phyloP scores from a whole-genome alignment of 2,329 filamentous ascomycete genomes.

The Pseudogymnoascus sp. region DNA sequence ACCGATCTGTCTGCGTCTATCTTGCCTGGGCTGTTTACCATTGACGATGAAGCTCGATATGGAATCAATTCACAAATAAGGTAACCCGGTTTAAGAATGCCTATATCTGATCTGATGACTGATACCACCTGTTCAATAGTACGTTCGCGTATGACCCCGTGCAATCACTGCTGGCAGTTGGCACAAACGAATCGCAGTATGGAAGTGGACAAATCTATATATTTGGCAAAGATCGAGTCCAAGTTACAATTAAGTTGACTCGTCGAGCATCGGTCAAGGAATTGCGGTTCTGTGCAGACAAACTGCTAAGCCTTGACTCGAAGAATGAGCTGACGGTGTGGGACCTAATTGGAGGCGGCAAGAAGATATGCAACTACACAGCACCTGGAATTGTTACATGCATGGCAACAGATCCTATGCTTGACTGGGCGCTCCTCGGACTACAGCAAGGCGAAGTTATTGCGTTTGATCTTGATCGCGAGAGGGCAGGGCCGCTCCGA shows the following conservation, averaged over 20 bases:
- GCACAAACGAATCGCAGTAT: conserved; percentile 79
- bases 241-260: conserved; percentile 63
- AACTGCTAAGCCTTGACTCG: conserved; percentile 74
- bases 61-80: conserved; percentile 72
- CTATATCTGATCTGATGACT: conserved; percentile 10
- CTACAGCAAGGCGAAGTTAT: conserved; percentile 75
- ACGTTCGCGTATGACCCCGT: conserved; percentile 86
- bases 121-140: conserved; percentile 37
- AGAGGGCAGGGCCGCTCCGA: conserved; percentile 66
- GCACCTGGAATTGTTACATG: conserved; percentile 69
- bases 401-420: conserved; percentile 74
- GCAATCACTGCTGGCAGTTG: conserved; percentile 86
- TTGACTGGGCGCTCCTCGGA: conserved; percentile 89
- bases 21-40: conserved; percentile 65
- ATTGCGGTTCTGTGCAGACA: conserved; percentile 79
- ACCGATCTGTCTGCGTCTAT: conserved; percentile 83
- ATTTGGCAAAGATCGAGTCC: conserved; percentile 73
- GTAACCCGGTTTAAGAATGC: conserved; percentile 31
- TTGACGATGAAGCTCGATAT: conserved; percentile 77
- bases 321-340: conserved; percentile 82
- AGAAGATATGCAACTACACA: conserved; percentile 59
- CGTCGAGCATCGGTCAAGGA: conserved; percentile 67
- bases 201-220: conserved; percentile 84
- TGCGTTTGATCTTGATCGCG: conserved; percentile 87
- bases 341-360: conserved; percentile 61